A percentile compares a stretch with the other conserved stretches of the same genome.
phyloP scores from a whole-genome alignment of 306 rosid genomes.

The Macrotyloma uniflorum region DNA sequence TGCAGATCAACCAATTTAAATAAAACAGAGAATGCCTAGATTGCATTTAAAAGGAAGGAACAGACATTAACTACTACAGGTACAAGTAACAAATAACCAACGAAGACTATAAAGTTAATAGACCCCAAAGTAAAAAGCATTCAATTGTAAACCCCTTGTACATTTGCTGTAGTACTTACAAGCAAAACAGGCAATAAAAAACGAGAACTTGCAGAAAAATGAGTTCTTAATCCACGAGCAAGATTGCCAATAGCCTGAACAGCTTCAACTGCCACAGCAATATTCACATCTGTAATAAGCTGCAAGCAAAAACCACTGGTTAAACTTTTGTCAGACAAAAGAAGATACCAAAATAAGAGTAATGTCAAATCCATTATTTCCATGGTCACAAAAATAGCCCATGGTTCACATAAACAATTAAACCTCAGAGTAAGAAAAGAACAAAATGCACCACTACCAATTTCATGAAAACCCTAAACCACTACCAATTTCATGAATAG shows the following conservation, averaged over 20 bases:
- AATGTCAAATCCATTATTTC: neutral
- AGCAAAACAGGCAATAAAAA: conserved; percentile 92
- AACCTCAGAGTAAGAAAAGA: conserved; percentile 5
- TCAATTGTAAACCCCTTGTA: neutral
- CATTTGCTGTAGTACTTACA: conserved; percentile 57
- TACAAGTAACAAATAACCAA: neutral
- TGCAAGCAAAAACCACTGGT: conserved; percentile 49
- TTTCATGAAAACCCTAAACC: no score
- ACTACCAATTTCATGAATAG: no score
- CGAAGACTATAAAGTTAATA: neutral
- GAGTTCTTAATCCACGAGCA: conserved; percentile 85
- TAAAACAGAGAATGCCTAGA: conserved; percentile 17
- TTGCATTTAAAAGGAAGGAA: neutral
- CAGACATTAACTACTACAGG: neutral
- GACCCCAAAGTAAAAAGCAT: neutral
- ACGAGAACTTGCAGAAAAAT: conserved; percentile 95
- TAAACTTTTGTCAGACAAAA: neutral
- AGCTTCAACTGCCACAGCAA: conserved; percentile 99
- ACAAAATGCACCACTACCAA: neutral
- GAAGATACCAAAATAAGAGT: neutral
- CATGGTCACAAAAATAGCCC: neutral
- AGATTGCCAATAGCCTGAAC: conserved; percentile 98
- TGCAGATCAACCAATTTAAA: neutral
- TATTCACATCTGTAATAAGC: conserved; percentile 98
- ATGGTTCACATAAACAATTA: neutral